These are phyloP conservation scores for Suhomyces pyralidae DNA, from an alignment of 805 yeast genomes.

Conservation along the genomic window DNA sequence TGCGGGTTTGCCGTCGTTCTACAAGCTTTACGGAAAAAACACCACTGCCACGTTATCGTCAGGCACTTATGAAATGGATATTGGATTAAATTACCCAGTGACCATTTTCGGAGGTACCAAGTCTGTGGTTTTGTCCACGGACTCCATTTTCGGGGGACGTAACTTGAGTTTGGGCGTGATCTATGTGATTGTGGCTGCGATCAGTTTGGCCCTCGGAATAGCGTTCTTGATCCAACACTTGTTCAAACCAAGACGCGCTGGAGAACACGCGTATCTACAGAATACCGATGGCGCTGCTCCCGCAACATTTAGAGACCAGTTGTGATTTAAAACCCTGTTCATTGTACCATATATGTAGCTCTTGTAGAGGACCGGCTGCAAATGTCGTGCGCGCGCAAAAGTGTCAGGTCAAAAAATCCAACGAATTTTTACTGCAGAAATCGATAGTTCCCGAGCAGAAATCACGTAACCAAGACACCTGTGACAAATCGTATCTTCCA, in stretches of 20 bases:
- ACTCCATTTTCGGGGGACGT: slow-evolving; percentile 82
- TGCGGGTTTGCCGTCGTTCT: slow-evolving; percentile 87
- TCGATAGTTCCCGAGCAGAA: not conserved
- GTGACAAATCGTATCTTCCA: not conserved
- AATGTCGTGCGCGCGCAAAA: slow-evolving; percentile 2
- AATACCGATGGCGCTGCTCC: slow-evolving; percentile 13
- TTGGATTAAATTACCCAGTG: slow-evolving; percentile 81
- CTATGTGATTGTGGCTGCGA: slow-evolving; percentile 78
- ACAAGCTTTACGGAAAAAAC: slow-evolving; percentile 78
- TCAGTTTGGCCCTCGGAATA: slow-evolving; percentile 67
- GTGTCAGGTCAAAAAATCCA: slow-evolving; percentile 3
- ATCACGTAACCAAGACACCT: not conserved
- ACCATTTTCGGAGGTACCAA: slow-evolving; percentile 85
- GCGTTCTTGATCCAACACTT: slow-evolving; percentile 78
- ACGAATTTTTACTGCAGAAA: slow-evolving; percentile 2
- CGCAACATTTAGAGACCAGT: slow-evolving; percentile 20
- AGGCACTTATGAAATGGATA: slow-evolving; percentile 69
- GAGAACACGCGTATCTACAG: slow-evolving; percentile 66
- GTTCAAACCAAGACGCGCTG: slow-evolving; percentile 78
- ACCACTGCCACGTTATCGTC: slow-evolving; percentile 50
- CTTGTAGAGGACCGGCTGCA: not conserved
- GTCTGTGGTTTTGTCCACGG: slow-evolving; percentile 75
- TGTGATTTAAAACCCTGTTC: slow-evolving; percentile 5
- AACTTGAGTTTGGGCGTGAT: slow-evolving; percentile 82
- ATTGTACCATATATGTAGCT: not conserved